Evolutionary conservation across 306 rosid species (phyloP), one percentile per base, ranked within the genome.

Genomic region (Dryas octopetala): DNA sequence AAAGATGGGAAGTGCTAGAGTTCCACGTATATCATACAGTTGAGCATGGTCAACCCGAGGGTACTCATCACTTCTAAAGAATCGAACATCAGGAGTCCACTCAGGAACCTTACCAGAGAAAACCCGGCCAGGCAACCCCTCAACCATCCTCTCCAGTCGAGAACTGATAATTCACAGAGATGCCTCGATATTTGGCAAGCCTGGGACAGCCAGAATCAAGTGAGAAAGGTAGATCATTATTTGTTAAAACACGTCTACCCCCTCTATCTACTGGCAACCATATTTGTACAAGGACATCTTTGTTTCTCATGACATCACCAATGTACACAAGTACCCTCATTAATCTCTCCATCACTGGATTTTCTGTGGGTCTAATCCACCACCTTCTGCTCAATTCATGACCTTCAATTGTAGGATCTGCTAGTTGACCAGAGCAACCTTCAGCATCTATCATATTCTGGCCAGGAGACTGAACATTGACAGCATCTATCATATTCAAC

Each of bases 61-160:
- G 55, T 92, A 96, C 84, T 96, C 99, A 1, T 90, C 87, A n/a
- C 78, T 89, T 76, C 83, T 81, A 41, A 90, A 96, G 83, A 84
- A 86, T 60, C 88, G 83, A 71, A 90, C 99, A 77, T 96, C 99
- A 62, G 99, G 99, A 62, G 96, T 92, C 99, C 99, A 96, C 84
- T 96, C 99, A 43, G 98, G 98, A 82, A 90, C 89, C 91, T 79
- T 86, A 14, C 86, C 83, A 16, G 72, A 70, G 68, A 84, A 96
- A n/a, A 92, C 99, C 69, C 99, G 80, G 60, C 99, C 92, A 0
- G 98, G 99, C 86, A 96, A 81, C 17, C 99, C 99, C 23, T 52
- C 47, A 61, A 80, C 68, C 74, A 85, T 82, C 88, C 43, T 82
- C 89, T 59, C 87, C 97, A 4, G 86, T 87, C 47, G 93, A 80